Conservation (phyloP, 2,329 filamentous ascomycete species). For the Alternaria sp. region DNA sequence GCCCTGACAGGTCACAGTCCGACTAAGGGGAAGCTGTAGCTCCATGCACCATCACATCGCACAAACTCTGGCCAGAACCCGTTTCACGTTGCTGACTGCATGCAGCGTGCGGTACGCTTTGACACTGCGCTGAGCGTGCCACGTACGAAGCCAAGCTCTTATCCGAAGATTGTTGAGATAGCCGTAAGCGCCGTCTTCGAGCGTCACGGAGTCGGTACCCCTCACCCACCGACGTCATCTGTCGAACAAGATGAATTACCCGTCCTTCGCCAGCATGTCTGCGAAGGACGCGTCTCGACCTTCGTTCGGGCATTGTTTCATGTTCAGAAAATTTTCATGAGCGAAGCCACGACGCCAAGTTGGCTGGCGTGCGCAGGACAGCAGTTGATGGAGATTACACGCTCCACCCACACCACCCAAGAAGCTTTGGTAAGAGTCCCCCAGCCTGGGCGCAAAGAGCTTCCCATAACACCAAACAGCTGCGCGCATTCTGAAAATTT, state of each 20-base stretch:
- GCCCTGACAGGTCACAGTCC: slow-evolving; percentile 26
- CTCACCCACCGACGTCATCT: neutral
- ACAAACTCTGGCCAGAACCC: neutral
- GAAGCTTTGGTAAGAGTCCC: neutral
- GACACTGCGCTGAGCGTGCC: neutral
- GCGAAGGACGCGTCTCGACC: neutral
- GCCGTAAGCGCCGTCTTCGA: neutral
- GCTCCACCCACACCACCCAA: neutral
- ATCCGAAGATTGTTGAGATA: neutral
- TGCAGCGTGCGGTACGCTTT: neutral
- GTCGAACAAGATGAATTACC: neutral
- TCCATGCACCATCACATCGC: neutral
- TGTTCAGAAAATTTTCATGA: neutral
- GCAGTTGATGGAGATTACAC: neutral
- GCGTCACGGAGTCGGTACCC: neutral
- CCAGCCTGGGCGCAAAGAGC: neutral
- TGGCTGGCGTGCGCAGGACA: neutral
- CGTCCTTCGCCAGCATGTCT: neutral
- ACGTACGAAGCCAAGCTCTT: slow-evolving; percentile 5
- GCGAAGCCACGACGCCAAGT: neutral
- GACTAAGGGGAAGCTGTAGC: slow-evolving; percentile 30
- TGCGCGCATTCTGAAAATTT: neutral
- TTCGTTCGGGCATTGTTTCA: neutral
- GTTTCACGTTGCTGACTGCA: neutral
- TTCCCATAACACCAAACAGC: neutral